Conservation (phyloP, 805 yeast genomes). For the Peterozyma toletana region DNA sequence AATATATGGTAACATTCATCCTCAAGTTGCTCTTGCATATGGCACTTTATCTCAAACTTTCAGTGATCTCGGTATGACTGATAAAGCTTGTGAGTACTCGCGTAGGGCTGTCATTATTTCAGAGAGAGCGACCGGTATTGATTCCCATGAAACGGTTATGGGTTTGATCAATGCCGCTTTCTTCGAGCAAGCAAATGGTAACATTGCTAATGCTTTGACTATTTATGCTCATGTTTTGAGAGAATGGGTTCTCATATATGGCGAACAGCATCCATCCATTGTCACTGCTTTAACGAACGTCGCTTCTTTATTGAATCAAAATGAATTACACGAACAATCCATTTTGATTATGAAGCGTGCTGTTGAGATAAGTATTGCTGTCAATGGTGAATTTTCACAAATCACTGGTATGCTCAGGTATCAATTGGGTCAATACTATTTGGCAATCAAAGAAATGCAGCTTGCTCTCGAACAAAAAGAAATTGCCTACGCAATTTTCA, state of each 20-base stretch:
- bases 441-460: constrained; percentile 41
- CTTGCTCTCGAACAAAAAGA: constrained; percentile 51
- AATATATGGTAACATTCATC: constrained; percentile 73
- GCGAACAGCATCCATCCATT: constrained; percentile 62
- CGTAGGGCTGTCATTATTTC: constrained; percentile 65
- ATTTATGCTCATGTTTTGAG: constrained; percentile 53
- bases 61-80: constrained; percentile 47
- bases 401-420: constrained; percentile 60
- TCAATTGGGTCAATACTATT: constrained; percentile 60
- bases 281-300: constrained; percentile 57
- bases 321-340: constrained; percentile 41
- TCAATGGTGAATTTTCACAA: constrained; percentile 54
- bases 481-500: constrained; percentile 51
- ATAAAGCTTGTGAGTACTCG: constrained; percentile 55
- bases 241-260: constrained; percentile 52
- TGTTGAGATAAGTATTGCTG: constrained; percentile 36
- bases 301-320: constrained; percentile 50
- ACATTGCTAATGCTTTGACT: constrained; percentile 53
- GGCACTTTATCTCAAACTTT: constrained; percentile 59
- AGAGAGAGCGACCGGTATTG: constrained; percentile 79
- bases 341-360: constrained; percentile 46
- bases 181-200: constrained; percentile 56
- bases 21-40: constrained; percentile 69
- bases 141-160: constrained; percentile 68
- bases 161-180: constrained; percentile 69